A percentile compares a stretch with the other conserved stretches of the same genome.
Evolutionary conservation across 1,284 basidiomycete species (phyloP).

Genomic region (Chalciporus sp.): DNA sequence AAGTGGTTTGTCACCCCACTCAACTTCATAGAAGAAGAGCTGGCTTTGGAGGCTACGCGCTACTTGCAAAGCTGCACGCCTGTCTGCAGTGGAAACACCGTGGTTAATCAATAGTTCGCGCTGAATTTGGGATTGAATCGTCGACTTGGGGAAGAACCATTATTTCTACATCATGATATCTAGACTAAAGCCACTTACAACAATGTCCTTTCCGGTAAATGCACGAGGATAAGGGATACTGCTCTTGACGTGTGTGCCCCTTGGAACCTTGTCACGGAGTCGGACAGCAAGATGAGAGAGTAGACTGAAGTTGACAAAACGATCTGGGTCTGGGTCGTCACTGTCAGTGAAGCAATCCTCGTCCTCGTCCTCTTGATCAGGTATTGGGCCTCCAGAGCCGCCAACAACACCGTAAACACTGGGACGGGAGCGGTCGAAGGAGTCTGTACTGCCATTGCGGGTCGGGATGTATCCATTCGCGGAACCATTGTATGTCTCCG

Average conservation of each 20-base stretch:
- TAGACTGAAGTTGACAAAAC: conserved; percentile 85
- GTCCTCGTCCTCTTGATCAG: conserved; percentile 50
- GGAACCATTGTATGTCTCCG: conserved; percentile 19
- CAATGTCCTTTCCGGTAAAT: conserved; percentile 91
- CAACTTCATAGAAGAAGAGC: conserved; percentile 96
- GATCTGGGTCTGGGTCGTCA: conserved; percentile 72
- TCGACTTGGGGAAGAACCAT: conserved; percentile 52
- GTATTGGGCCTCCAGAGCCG: conserved; percentile 44
- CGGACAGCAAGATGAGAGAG: conserved; percentile 89
- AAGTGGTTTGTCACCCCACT: conserved; percentile 86
- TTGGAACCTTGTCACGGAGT: conserved; percentile 83
- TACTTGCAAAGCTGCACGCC: conserved; percentile 82
- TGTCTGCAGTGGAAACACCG: conserved; percentile 67
- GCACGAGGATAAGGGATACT: conserved; percentile 84
- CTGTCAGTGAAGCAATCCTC: conserved; percentile 66
- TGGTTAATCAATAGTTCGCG: conserved; percentile 71
- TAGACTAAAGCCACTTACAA: conserved; percentile 58
- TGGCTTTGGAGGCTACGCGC: conserved; percentile 90
- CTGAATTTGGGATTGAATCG: conserved; percentile 80
- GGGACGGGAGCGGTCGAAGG: conserved; percentile 28
- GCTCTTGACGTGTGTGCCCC: conserved; percentile 87
- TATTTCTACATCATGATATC: background rate
- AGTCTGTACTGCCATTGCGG: conserved; percentile 28
- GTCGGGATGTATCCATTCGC: conserved; percentile 20
- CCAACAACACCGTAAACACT: conserved; percentile 33